A percentile compares a stretch with the other conserved stretches of the same genome.
Conservation (phyloP, 2,329 filamentous ascomycete genomes). For the Neopestalotiopsis clavispora region DNA sequence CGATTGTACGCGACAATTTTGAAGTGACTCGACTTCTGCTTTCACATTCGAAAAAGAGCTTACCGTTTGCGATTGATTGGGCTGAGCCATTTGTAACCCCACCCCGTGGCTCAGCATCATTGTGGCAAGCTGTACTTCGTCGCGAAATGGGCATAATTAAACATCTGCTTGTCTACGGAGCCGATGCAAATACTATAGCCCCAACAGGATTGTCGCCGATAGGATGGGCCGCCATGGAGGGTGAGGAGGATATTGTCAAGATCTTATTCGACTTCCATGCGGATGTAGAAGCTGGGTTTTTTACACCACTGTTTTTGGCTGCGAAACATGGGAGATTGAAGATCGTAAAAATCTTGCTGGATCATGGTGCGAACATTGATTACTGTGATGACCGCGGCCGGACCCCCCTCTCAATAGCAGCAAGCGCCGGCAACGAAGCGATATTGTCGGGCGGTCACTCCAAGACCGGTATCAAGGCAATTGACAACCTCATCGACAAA, state of each 20-base stretch:
- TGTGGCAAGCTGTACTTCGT: background rate
- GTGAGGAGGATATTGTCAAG: background rate
- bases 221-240: background rate
- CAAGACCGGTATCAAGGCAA: no score
- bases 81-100: no score
- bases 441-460: background rate
- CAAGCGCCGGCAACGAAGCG: background rate
- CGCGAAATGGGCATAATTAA: accelerated
- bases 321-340: background rate
- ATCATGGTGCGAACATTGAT: background rate
- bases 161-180: background rate
- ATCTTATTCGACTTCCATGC: background rate
- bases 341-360: background rate
- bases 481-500: no score
- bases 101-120: background rate
- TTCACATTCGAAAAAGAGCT: no score
- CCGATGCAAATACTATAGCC: background rate
- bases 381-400: background rate
- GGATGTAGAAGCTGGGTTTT: background rate
- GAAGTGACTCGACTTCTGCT: no score
- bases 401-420: background rate
- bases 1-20: background rate
- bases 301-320: background rate
- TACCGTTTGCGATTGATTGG: no score
- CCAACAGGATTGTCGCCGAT: background rate